Conservation (phyloP, 345 rosid genomes). For the Eucalyptus paniculata region DNA sequence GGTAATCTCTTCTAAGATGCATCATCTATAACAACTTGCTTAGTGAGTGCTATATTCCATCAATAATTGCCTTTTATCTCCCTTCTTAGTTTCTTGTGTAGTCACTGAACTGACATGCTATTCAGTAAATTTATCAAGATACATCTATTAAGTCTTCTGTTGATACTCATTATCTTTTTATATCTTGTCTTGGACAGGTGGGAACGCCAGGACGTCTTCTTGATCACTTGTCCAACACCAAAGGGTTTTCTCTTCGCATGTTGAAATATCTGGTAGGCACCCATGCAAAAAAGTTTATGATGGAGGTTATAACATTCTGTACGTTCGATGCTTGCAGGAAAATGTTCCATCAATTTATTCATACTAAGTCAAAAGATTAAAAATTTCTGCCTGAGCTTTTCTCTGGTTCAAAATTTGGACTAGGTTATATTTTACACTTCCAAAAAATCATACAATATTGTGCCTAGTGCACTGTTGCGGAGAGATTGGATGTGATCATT, state of each 20-base stretch:
- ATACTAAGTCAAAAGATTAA: background rate
- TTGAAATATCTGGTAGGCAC: constrained; percentile 65
- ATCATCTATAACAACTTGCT: background rate
- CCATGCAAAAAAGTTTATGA: background rate
- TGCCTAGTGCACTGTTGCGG: background rate
- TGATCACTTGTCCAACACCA: constrained; percentile 85
- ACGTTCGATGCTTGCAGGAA: background rate
- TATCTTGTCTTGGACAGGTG: constrained; percentile 26
- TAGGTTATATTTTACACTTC: background rate
- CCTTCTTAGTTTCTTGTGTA: background rate
- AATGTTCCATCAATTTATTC: background rate
- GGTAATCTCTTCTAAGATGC: background rate
- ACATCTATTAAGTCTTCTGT: background rate
- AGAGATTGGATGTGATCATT: background rate
- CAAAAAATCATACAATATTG: background rate
- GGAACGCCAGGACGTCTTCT: constrained; percentile 90
- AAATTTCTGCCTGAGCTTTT: background rate
- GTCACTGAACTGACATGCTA: background rate
- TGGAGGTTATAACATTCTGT: background rate
- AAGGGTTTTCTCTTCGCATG: constrained; percentile 73
- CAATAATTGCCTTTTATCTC: background rate
- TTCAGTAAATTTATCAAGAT: background rate
- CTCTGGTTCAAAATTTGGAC: background rate
- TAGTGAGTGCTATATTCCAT: background rate
- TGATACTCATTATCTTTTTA: background rate